Base-by-base conservation (phyloP, 768 basidiomycete species). In the Podaxis carcinomalis region DNA sequence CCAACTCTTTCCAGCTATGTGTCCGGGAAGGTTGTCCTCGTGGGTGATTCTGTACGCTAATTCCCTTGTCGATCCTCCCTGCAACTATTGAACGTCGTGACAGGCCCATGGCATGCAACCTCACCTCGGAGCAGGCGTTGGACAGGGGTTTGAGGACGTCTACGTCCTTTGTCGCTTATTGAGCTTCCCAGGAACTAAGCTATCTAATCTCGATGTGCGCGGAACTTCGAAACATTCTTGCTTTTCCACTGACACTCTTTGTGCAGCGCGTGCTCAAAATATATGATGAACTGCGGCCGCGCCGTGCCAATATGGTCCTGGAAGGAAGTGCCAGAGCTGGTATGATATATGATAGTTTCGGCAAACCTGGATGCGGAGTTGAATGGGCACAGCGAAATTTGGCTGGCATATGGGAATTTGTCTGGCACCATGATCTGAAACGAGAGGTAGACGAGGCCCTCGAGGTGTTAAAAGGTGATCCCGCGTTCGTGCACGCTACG, bases 21-120 rank as follows among this genome's bases (percentile, higher is more conserved):
- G 28, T 75, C 71, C 23, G 78, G 77, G 0, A 74, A 73, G n/a
- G 71, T 83, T 7, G 83, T 78, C 3, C 72, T 86, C 21, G 72
- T 83, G 27, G 84, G 83, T 4, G 84, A 86, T 67, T 79, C 84
- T 16, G 80, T 80, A 63, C 52, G 76, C 74, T 27, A 16, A 57
- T 50, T 23, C 3, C 21, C 46, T 10, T 37, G 9, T 23, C 21
- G 2, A 11, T 19, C 32, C 16, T 21, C 52, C 27, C 55, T 28
- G 51, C 13, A 52, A n/a, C 57, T 47, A 42, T 47, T 14, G 14
- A 37, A 21, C 44, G n/a, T 64, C 59, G 23, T 51, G 10, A 25
- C n/a, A 80, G 80, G 84, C 84, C 7, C 85, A 86, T 65, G 83
- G 73, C 0, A 85, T 85, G 84, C 65, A 78, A 36, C 84, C 86